Evolutionary conservation across 768 basidiomycete genomes (phyloP).

Genomic region (Daedaleopsis nitida): DNA sequence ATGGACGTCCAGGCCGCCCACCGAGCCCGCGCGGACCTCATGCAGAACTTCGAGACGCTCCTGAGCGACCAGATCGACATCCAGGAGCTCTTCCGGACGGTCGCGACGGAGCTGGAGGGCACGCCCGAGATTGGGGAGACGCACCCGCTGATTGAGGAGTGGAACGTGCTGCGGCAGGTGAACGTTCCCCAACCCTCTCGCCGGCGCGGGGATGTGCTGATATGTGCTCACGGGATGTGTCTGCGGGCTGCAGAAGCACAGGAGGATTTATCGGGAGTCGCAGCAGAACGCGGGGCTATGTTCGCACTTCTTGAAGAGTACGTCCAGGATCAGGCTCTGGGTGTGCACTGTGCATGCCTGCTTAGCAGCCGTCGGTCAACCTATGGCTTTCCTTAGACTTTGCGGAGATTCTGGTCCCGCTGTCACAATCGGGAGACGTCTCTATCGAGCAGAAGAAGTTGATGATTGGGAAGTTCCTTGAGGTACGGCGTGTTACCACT

Average conservation of each 20-base stretch:
- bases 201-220: not conserved
- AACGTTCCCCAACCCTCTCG: not conserved
- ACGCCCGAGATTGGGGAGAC: slow-evolving; percentile 29
- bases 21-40: slow-evolving; percentile 20
- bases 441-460: slow-evolving; percentile 25
- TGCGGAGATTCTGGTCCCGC: slow-evolving; percentile 28
- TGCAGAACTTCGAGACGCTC: slow-evolving; percentile 27
- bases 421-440: slow-evolving; percentile 23
- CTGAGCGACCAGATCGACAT: slow-evolving; percentile 30
- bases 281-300: slow-evolving; percentile 28
- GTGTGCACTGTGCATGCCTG: not conserved
- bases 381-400: slow-evolving; percentile 22
- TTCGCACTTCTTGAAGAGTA: slow-evolving; percentile 30
- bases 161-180: slow-evolving; percentile 30
- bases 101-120: slow-evolving; percentile 27
- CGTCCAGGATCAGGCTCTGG: not conserved
- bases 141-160: slow-evolving; percentile 25
- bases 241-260: slow-evolving; percentile 20
- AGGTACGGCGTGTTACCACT: slow-evolving; percentile 15
- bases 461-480: slow-evolving; percentile 32
- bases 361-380: not conserved
- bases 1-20: slow-evolving; percentile 17
- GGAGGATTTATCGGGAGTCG: slow-evolving; percentile 27
- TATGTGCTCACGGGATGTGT: not conserved
- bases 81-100: slow-evolving; percentile 29